These are phyloP conservation scores for Phaeosphaeriaceae sp. DNA, from an alignment of 2,329 filamentous ascomycete genomes.

Conservation along the genomic window DNA sequence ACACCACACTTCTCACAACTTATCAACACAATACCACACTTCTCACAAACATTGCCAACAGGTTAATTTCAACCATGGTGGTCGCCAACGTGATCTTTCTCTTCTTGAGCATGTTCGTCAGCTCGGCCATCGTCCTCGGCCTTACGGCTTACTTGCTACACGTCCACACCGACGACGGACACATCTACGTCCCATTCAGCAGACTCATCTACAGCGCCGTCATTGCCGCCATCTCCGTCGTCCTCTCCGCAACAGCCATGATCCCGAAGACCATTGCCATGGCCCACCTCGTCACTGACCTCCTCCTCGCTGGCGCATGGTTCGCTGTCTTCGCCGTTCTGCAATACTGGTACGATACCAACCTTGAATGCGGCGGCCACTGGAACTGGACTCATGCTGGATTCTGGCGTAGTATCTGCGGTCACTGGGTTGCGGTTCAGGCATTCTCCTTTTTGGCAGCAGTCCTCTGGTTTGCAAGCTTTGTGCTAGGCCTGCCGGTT, in stretches of 20 bases:
- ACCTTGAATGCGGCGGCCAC: constrained; percentile 28
- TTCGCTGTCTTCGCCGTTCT: constrained; percentile 57
- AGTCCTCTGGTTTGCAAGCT: constrained; percentile 70
- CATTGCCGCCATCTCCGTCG: constrained; percentile 69
- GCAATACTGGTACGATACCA: constrained; percentile 31
- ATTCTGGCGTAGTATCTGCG: constrained; percentile 58
- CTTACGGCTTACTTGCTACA: constrained; percentile 23
- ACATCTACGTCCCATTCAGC: constrained; percentile 57
- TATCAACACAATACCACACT: no score
- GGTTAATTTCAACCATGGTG: no score
- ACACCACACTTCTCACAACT: no score
- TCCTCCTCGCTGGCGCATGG: constrained; percentile 72
- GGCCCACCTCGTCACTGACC: constrained; percentile 72
- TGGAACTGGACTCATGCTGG: constrained; percentile 23
- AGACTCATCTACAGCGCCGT: constrained; percentile 79
- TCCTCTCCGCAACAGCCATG: constrained; percentile 72
- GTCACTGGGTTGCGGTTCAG: constrained; percentile 72
- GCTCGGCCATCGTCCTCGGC: constrained; percentile 62
- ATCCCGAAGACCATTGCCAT: constrained; percentile 71
- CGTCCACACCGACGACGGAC: neutral
- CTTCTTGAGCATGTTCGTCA: no score
- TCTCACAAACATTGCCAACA: no score
- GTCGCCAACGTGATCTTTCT: no score
- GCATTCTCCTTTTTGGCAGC: constrained; percentile 75
- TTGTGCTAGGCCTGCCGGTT: constrained; percentile 16